Evolutionary conservation across 305 asterid species (phyloP).

Genomic region (Ilex paraguariensis): DNA sequence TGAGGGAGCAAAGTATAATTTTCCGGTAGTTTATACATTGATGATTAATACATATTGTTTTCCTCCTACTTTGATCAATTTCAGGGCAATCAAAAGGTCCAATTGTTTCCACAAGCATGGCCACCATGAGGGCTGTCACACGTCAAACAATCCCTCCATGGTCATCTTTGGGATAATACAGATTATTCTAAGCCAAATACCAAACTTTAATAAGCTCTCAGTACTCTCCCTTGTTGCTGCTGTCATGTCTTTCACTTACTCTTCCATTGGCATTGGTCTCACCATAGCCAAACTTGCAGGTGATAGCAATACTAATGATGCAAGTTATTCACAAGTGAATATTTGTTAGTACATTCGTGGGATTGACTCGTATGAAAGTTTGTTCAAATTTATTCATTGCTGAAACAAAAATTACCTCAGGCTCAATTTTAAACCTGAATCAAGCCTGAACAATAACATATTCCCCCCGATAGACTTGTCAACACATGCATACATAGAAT

Average conservation of each 20-base stretch:
- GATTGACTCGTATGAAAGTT: no score
- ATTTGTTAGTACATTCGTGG: no score
- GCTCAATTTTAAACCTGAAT: no score
- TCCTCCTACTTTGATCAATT: not conserved
- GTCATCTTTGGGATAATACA: slow-evolving; percentile 24
- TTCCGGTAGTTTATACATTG: no score
- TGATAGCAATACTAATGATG: slow-evolving; percentile 2
- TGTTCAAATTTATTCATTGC: no score
- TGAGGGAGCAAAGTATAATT: no score
- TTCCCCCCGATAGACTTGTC: no score
- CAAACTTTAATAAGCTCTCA: slow-evolving; percentile 37
- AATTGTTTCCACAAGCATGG: slow-evolving; percentile 36
- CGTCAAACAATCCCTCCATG: slow-evolving; percentile 22
- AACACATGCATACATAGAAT: no score
- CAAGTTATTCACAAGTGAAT: not conserved
- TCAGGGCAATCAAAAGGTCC: slow-evolving; percentile 39
- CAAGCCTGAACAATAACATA: no score
- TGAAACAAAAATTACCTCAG: no score
- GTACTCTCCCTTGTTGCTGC: slow-evolving; percentile 35
- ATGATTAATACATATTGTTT: not conserved
- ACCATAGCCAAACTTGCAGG: slow-evolving; percentile 33
- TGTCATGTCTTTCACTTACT: slow-evolving; percentile 46
- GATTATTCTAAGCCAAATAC: slow-evolving; percentile 31
- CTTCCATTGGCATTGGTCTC: slow-evolving; percentile 40
- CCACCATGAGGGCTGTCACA: slow-evolving; percentile 28